Percentiles rank a stretch among this genome's conserved stretches.
phyloP scores from a whole-genome alignment of 768 basidiomycete species.

The Boletus speciosus region DNA sequence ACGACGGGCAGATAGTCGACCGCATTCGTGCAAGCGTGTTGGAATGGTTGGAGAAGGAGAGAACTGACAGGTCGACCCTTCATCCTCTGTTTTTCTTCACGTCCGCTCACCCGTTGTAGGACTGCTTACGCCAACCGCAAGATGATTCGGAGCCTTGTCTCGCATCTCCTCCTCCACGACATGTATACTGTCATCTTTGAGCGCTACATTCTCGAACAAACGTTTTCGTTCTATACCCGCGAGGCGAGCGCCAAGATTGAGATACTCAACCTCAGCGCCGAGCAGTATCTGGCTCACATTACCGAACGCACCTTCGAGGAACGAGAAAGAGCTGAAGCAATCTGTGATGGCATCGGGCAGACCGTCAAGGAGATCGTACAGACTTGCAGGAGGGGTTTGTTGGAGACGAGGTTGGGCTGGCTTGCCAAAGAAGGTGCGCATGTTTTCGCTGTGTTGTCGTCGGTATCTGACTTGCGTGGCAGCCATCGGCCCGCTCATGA shows the following conservation, averaged over 20 bases:
- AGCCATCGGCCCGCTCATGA: constrained; percentile 58
- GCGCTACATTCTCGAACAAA: constrained; percentile 47
- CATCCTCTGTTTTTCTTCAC: not conserved
- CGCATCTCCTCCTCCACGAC: constrained; percentile 53
- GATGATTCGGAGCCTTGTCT: constrained; percentile 49
- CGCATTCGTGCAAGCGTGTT: constrained; percentile 44
- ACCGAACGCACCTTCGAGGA: constrained; percentile 53
- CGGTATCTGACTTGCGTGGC: constrained; percentile 9
- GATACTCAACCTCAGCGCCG: constrained; percentile 36
- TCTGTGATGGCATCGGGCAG: constrained; percentile 43
- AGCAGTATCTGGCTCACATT: constrained; percentile 52
- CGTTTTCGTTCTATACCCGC: constrained; percentile 48
- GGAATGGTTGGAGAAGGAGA: constrained; percentile 55
- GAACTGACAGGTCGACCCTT: constrained; percentile 37
- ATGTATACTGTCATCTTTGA: constrained; percentile 59
- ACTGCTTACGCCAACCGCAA: constrained; percentile 37
- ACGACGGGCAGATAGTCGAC: constrained; percentile 40
- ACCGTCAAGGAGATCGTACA: constrained; percentile 51
- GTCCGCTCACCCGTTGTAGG: constrained; percentile 24
- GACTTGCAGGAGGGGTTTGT: constrained; percentile 50
- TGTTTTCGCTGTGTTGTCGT: constrained; percentile 32
- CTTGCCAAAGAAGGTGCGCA: constrained; percentile 38
- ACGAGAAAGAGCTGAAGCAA: constrained; percentile 44
- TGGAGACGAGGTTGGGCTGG: constrained; percentile 44
- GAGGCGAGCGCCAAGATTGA: constrained; percentile 45